Conservation (phyloP, 495 filamentous ascomycete species). For the Xylaria grammica region DNA sequence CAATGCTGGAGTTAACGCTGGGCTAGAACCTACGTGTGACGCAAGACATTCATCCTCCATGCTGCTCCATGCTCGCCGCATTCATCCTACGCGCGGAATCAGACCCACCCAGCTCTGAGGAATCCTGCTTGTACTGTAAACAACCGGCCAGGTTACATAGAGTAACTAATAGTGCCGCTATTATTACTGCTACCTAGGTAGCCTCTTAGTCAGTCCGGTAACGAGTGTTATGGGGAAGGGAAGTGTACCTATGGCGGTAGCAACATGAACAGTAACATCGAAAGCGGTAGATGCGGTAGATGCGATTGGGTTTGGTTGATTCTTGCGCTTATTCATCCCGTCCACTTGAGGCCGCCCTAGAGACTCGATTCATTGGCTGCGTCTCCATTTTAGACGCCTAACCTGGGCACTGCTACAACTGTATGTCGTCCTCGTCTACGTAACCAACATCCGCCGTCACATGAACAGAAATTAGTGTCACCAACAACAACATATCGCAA, state of each 20-base stretch:
- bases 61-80: too few species aligned
- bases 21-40: conserved; percentile 9
- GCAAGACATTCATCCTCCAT: not conserved
- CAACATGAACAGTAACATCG: not conserved
- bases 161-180: not conserved
- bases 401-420: too few species aligned
- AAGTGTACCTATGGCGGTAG: not conserved
- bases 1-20: not conserved
- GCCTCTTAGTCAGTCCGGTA: too few species aligned
- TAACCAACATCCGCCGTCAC: not conserved
- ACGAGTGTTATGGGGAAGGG: too few species aligned
- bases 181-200: too few species aligned
- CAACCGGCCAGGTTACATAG: not conserved
- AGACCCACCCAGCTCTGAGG: not conserved
- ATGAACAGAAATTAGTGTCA: conserved; percentile 10
- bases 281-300: not conserved
- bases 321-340: not conserved
- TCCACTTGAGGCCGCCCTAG: not conserved
- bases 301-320: not conserved
- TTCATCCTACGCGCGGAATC: too few species aligned
- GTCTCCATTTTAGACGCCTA: not conserved
- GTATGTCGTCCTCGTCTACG: too few species aligned
- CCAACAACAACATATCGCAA: not conserved
- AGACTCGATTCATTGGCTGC: not conserved
- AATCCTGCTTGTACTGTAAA: not conserved